phyloP scores from a whole-genome alignment of 148 eudicot species.

The Camellia sinensis region DNA sequence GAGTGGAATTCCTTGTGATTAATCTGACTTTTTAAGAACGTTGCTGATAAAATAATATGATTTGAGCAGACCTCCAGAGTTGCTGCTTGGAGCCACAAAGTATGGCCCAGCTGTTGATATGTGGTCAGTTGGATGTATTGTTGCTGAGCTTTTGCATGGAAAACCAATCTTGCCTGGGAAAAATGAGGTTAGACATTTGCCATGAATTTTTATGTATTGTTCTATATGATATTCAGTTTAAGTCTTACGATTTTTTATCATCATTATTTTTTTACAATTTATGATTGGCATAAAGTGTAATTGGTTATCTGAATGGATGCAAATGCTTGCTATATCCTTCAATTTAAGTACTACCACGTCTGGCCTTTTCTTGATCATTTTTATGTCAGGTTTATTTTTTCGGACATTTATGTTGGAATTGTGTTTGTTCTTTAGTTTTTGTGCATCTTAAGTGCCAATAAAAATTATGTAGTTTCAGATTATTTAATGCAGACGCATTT shows the following conservation, averaged over 20 bases:
- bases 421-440: background rate
- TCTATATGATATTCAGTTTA: background rate
- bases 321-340: background rate
- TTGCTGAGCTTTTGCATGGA: constrained; percentile 67
- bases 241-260: background rate
- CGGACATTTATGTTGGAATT: background rate
- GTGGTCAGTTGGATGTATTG: constrained; percentile 70
- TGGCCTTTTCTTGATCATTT: background rate
- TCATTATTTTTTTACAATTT: background rate
- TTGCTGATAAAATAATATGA: constrained; percentile 23
- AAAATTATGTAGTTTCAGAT: background rate
- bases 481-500: background rate
- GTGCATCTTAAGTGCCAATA: background rate
- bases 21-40: background rate
- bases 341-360: background rate
- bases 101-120: constrained; percentile 72
- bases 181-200: constrained; percentile 45
- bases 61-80: constrained; percentile 69
- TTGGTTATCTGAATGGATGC: constrained; percentile 9
- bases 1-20: background rate
- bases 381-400: background rate
- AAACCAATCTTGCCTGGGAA: constrained; percentile 70
- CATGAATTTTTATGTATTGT: background rate
- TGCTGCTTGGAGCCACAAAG: constrained; percentile 60
- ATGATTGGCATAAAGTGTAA: background rate